Conservation (phyloP, 257 asterid genomes). For the Prunella vulgaris region DNA sequence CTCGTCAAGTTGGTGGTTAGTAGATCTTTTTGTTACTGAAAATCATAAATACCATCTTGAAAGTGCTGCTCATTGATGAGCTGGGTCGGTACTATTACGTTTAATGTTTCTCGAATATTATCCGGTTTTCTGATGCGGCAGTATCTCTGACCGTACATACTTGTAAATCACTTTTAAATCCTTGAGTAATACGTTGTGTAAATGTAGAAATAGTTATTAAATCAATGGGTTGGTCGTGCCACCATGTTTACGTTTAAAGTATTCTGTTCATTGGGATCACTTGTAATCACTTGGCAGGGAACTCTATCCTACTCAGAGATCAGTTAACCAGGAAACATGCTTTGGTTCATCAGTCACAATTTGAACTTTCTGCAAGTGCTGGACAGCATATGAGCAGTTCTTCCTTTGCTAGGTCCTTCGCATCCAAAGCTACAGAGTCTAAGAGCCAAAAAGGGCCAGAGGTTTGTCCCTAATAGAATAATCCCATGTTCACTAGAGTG, state of each 20-base stretch:
- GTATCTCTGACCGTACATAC: not conserved
- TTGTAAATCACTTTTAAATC: not conserved
- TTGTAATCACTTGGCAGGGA: constrained; percentile 39
- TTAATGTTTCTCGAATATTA: not conserved
- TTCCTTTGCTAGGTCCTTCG: constrained; percentile 51
- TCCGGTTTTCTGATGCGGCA: not conserved
- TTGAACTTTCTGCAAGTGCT: constrained; percentile 38
- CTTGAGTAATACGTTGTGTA: no score
- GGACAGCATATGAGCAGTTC: constrained; percentile 28
- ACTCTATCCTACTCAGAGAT: constrained; percentile 30
- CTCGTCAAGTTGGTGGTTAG: constrained; percentile 50
- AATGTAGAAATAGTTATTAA: no score
- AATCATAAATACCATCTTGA: not conserved
- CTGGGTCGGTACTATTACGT: not conserved
- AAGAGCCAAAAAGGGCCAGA: constrained; percentile 40
- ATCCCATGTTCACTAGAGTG: not conserved
- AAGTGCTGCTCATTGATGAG: not conserved
- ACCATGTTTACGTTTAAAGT: not conserved
- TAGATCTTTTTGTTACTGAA: constrained; percentile 2
- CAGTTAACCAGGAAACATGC: constrained; percentile 30
- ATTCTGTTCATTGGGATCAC: constrained; percentile 6
- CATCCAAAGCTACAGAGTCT: constrained; percentile 58
- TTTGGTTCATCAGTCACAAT: constrained; percentile 29
- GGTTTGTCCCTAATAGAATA: constrained; percentile 39
- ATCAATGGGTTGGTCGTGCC: not conserved